These are phyloP conservation scores for Zygotorulaspora florentina DNA, from an alignment of 805 yeast species.

Conservation along the genomic window DNA sequence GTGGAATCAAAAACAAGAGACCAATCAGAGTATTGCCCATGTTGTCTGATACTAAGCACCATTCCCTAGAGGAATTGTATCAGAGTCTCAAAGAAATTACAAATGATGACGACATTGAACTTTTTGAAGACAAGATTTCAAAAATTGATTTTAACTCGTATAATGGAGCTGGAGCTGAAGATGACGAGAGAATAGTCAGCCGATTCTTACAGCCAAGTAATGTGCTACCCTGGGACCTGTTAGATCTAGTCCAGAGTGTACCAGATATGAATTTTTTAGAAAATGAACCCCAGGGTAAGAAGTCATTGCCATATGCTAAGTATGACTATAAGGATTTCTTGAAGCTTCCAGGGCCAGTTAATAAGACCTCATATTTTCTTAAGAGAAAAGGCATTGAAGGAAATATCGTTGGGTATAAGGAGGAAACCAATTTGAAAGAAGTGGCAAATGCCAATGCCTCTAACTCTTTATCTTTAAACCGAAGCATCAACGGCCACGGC, in stretches of 20 bases:
- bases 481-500: conserved; percentile 61
- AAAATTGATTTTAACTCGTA: conserved; percentile 10
- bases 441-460: conserved; percentile 51
- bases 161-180: conserved; percentile 5
- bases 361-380: conserved; percentile 63
- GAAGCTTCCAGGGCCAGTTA: conserved; percentile 54
- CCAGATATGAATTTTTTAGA: conserved; percentile 38
- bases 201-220: conserved; percentile 61
- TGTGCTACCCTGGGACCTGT: conserved; percentile 62
- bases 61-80: conserved; percentile 23
- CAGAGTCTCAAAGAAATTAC: conserved; percentile 20
- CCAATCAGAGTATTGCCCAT: neutral
- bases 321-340: conserved; percentile 45
- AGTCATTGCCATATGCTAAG: conserved; percentile 5
- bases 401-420: conserved; percentile 54
- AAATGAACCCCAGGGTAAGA: conserved; percentile 15
- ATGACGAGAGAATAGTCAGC: conserved; percentile 25
- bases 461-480: conserved; percentile 66
- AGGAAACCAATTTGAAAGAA: conserved; percentile 50
- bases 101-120: conserved; percentile 18
- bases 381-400: conserved; percentile 76
- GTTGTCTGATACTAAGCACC: conserved; percentile 5
- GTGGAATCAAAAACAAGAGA: neutral
- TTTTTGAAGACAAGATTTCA: conserved; percentile 50
- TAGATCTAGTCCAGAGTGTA: conserved; percentile 60